Percentiles rank a stretch among this genome's conserved stretches.
Conservation (phyloP, 2,329 filamentous ascomycete species). For the Penicillium fuscoglaucum region DNA sequence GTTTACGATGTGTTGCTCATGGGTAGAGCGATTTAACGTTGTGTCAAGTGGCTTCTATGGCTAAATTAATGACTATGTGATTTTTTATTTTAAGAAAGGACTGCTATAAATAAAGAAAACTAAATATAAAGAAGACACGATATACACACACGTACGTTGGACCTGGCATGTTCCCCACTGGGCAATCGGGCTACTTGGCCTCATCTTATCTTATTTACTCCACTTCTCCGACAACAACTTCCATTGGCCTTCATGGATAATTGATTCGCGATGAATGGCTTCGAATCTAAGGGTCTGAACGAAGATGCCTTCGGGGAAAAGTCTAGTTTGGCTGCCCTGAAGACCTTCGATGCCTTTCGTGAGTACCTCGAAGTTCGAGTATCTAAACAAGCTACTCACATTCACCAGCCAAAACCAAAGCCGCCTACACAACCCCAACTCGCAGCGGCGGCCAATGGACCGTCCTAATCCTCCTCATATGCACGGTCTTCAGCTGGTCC, state of each 20-base stretch:
- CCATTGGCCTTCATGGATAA: conserved; percentile 27
- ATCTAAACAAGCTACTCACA: background rate
- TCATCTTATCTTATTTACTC: conserved; percentile 30
- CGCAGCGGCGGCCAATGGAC: conserved; percentile 93
- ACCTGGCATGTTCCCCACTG: conserved; percentile 3
- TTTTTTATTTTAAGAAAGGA: background rate
- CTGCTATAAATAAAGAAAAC: background rate
- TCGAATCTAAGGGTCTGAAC: conserved; percentile 67
- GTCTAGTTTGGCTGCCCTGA: conserved; percentile 59
- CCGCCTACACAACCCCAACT: conserved; percentile 83
- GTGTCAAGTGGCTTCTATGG: conserved; percentile 3
- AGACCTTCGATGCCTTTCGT: conserved; percentile 98
- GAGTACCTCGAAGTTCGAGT: conserved; percentile 43
- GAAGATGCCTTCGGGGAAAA: conserved; percentile 80
- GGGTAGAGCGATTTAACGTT: conserved; percentile 23
- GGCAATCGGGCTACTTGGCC: conserved; percentile 31
- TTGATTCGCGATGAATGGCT: conserved; percentile 70
- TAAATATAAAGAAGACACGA: background rate
- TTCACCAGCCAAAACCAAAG: conserved; percentile 82
- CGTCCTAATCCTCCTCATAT: conserved; percentile 73
- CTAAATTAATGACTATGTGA: conserved; percentile 12
- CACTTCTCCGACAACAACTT: conserved; percentile 19
- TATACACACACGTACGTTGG: background rate
- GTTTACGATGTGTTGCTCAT: conserved; percentile 17
- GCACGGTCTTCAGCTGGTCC: conserved; percentile 70